Conservation (phyloP, 768 basidiomycete species). For the Mycena epipterygia region DNA sequence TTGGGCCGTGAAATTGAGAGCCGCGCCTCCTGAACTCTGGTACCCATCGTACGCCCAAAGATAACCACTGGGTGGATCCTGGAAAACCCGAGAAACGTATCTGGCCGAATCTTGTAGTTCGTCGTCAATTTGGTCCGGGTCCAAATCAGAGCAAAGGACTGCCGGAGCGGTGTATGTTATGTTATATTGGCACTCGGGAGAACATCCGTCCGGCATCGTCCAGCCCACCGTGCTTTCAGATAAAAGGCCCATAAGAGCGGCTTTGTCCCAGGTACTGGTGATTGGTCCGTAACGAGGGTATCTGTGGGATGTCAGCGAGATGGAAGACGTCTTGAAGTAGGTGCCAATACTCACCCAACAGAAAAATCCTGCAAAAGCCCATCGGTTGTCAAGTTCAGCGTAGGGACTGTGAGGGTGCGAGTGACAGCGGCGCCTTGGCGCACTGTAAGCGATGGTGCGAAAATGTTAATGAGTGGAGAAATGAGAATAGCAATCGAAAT, state of each 20-base stretch:
- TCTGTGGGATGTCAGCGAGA: neutral
- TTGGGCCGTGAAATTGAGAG: conserved; percentile 12
- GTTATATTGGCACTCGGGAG: conserved; percentile 22
- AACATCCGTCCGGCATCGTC: conserved; percentile 25
- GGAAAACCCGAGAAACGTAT: conserved; percentile 9
- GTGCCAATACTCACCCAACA: neutral
- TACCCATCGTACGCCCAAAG: conserved; percentile 14
- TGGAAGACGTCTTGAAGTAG: neutral
- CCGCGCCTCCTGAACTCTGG: neutral
- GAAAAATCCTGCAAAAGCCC: conserved; percentile 2
- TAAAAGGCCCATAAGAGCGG: conserved; percentile 4
- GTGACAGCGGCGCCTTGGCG: neutral
- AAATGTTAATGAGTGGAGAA: conserved; percentile 11
- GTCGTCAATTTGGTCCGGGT: conserved; percentile 17
- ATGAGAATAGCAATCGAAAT: neutral
- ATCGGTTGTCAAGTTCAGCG: conserved; percentile 19
- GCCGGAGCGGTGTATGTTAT: conserved; percentile 26
- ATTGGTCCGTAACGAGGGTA: neutral
- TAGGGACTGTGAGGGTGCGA: conserved; percentile 18
- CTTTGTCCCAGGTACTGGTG: conserved; percentile 9
- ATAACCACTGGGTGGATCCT: conserved; percentile 14
- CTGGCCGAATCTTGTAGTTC: neutral
- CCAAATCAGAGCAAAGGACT: conserved; percentile 15
- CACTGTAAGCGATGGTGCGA: conserved; percentile 14
- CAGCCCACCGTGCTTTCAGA: conserved; percentile 11